A percentile compares a stretch with the other conserved stretches of the same genome.
These are phyloP conservation scores for Moesziomyces aphidis DNA, from an alignment of 1,284 basidiomycete species.

Conservation along the genomic window DNA sequence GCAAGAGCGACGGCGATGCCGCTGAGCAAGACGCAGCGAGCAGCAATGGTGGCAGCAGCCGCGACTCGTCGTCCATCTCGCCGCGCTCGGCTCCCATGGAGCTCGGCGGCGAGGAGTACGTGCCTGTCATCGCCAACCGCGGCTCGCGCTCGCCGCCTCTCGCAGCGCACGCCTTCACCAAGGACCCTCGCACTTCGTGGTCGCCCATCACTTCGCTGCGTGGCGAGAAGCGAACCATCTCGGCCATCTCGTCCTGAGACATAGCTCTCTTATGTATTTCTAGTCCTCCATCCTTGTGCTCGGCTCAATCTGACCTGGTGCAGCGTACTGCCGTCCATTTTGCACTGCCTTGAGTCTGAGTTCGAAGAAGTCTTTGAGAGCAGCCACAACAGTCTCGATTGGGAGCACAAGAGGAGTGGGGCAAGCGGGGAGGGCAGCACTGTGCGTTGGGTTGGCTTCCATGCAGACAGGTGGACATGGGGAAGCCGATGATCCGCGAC, in stretches of 20 bases:
- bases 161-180: conserved; percentile 16
- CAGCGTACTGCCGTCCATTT: background rate
- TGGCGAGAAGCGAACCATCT: conserved; percentile 38
- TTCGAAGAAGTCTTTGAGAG: too few relatives aligned
- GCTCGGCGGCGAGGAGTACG: conserved; percentile 24
- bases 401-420: too few relatives aligned
- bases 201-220: conserved; percentile 36
- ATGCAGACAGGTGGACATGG: too few relatives aligned
- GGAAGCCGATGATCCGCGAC: too few relatives aligned
- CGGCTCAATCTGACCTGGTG: background rate
- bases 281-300: conserved; percentile 2
- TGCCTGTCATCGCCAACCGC: conserved; percentile 22
- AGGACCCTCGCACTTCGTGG: conserved; percentile 38
- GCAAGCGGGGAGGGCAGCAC: too few relatives aligned
- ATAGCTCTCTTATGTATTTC: conserved; percentile 5
- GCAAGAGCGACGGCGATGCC: conserved; percentile 31
- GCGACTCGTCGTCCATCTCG: conserved; percentile 33
- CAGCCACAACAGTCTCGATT: too few relatives aligned
- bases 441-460: too few relatives aligned
- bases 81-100: conserved; percentile 36
- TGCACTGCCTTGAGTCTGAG: background rate
- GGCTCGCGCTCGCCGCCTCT: conserved; percentile 25
- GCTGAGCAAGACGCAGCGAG: conserved; percentile 29
- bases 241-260: conserved; percentile 26
- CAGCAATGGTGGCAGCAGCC: conserved; percentile 32